These are phyloP conservation scores for Didymella arachidicola DNA, from an alignment of 2,329 filamentous ascomycete species.

Conservation along the genomic window DNA sequence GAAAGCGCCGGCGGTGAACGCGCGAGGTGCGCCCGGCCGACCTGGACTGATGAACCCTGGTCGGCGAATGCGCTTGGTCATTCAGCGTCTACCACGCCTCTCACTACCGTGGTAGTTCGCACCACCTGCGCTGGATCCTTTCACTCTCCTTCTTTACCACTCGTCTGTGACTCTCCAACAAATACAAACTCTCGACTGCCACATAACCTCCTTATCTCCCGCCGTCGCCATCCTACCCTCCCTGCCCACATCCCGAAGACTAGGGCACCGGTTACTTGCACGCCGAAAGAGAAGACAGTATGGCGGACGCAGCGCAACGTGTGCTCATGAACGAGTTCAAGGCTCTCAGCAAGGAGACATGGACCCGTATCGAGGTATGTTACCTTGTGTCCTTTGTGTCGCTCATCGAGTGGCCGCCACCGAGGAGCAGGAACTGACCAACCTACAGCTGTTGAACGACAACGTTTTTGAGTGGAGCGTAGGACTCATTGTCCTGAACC, in stretches of 20 bases:
- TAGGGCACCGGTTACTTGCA: conserved; percentile 11
- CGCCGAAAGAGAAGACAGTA: conserved; percentile 23
- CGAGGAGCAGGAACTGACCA: conserved; percentile 34
- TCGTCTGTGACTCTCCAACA: conserved; percentile 21
- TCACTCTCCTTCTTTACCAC: conserved; percentile 18
- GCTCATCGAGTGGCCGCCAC: conserved; percentile 21
- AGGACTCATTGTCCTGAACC: conserved; percentile 90
- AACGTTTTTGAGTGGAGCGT: conserved; percentile 89
- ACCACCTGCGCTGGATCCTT: conserved; percentile 14
- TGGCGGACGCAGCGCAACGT: conserved; percentile 67
- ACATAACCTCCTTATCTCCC: neutral
- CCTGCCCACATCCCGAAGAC: conserved; percentile 22
- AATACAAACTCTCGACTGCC: conserved; percentile 2
- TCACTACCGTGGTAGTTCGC: conserved; percentile 6
- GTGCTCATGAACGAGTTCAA: conserved; percentile 90
- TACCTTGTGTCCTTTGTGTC: neutral
- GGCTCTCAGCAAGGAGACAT: conserved; percentile 84
- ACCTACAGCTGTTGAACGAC: conserved; percentile 71
- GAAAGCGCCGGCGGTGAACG: conserved; percentile 30
- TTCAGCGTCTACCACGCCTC: conserved; percentile 19
- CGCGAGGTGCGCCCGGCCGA: conserved; percentile 27
- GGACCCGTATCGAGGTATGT: conserved; percentile 86
- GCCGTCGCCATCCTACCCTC: conserved; percentile 12
- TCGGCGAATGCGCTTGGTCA: conserved; percentile 34
- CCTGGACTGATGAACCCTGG: conserved; percentile 20